Base-by-base conservation (phyloP, 345 rosid genomes). In the Rhodomyrtus tomentosa region DNA sequence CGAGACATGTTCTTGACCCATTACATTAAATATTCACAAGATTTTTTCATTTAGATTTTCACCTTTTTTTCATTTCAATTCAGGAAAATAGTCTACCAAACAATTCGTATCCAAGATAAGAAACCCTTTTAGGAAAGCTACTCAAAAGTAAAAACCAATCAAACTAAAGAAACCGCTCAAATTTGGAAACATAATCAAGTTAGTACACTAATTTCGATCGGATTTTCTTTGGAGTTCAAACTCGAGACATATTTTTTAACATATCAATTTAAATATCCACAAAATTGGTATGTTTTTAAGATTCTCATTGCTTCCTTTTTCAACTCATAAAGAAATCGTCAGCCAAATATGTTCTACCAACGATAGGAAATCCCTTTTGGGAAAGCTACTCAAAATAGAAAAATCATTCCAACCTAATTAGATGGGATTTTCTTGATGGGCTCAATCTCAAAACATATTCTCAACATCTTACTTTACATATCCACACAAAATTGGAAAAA, bases 1-100 rank as follows among this genome's bases (percentile, higher is more conserved):
- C 1, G 0, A 68, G 12, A 68, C 11, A 7, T 32, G 18, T 32
- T 68, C 40, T 68, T 5, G 36, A 32, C 12, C 4, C 0, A 1
- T 36, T 18, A 8, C 10, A 32, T 68, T 5, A 32, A 68, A 68
- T 16, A 32, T 62, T 12, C 76, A 68, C 6, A 32, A 32, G 4
- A 32, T 32, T 32, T 1, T 7, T 14, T 15, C 15, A 1, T 62
- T 9, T 7, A 29, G 5, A 68, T 16, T 68, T 16, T 32, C 76
- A 18, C 0, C 0, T 3, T 68, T 18, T 18, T 68, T 24, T 6
- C 45, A 16, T 68, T 8, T 32, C 45, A 32, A 8, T 45, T 32
- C 29, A 15, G 73, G 21, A 59, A 59, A 32, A 59, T 59, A 15
- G 15, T 29, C 16, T 27, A 10, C 72, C 73, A 59, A 59, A 27